Percentiles rank a stretch among this genome's conserved stretches.
Evolutionary conservation across 352 stramenopile species (phyloP).

Genomic region (Phytophthora syringae): DNA sequence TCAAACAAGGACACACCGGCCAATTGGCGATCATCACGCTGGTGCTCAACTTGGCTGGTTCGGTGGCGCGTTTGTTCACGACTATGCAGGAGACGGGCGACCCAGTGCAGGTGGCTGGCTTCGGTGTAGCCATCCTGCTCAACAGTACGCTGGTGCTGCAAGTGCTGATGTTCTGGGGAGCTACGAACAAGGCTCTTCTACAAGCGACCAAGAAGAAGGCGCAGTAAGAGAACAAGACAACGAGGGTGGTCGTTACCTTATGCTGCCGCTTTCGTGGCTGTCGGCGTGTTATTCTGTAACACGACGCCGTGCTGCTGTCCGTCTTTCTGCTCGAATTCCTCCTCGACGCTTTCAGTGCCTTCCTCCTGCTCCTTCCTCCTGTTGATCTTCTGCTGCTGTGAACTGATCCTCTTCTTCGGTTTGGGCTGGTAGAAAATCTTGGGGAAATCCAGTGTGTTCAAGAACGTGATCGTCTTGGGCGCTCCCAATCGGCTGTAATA

Average conservation of each 20-base stretch:
- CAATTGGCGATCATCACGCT: conserved; percentile 88
- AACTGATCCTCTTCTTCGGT: conserved; percentile 61
- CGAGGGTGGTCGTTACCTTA: conserved; percentile 7
- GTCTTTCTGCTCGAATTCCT: conserved; percentile 37
- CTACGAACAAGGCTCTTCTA: conserved; percentile 77
- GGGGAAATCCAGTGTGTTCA: conserved; percentile 74
- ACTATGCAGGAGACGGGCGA: conserved; percentile 89
- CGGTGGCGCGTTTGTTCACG: conserved; percentile 85
- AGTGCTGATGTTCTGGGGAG: conserved; percentile 82
- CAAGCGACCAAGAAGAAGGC: conserved; percentile 74
- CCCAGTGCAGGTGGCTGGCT: conserved; percentile 70
- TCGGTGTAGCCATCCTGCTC: conserved; percentile 74
- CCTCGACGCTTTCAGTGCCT: conserved; percentile 34
- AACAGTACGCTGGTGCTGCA: conserved; percentile 84
- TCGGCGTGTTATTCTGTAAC: conserved; percentile 27
- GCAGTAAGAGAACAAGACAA: conserved; percentile 39
- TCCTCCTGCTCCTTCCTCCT: conserved; percentile 41
- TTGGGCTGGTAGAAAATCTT: conserved; percentile 70
- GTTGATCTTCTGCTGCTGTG: conserved; percentile 39
- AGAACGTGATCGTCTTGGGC: conserved; percentile 84
- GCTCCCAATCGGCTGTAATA: conserved; percentile 68
- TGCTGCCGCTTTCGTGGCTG: conserved; percentile 28
- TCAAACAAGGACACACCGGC: conserved; percentile 90
- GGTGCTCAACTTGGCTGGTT: conserved; percentile 84
- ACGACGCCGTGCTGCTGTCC: conserved; percentile 30